Conservation (phyloP, 2,329 filamentous ascomycete genomes). For the Epichloe baconii region DNA sequence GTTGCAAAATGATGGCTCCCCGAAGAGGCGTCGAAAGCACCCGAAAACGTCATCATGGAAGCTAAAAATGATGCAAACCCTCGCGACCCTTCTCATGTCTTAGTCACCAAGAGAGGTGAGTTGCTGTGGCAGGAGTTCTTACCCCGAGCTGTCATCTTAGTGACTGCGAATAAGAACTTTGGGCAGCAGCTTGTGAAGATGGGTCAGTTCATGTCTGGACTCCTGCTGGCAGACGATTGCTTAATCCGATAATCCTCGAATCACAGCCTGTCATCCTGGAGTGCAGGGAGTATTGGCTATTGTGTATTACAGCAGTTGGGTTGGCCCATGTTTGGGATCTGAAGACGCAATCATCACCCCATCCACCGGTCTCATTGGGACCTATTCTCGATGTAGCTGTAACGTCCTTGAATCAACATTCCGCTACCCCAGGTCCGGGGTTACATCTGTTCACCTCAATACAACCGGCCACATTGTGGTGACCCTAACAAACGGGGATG, state of each 20-base stretch:
- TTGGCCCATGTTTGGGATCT: slow-evolving; percentile 92
- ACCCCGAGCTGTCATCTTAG: slow-evolving; percentile 72
- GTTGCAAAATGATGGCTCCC: slow-evolving; percentile 36
- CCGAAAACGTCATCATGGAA: slow-evolving; percentile 70
- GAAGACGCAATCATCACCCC: slow-evolving; percentile 66
- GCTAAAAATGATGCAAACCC: slow-evolving; percentile 69
- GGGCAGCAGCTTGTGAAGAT: slow-evolving; percentile 88
- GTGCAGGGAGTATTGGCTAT: slow-evolving; percentile 74
- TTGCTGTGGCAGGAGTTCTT: slow-evolving; percentile 90
- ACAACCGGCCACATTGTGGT: slow-evolving; percentile 74
- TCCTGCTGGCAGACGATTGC: slow-evolving; percentile 71
- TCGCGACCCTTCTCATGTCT: slow-evolving; percentile 74
- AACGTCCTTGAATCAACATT: slow-evolving; percentile 63
- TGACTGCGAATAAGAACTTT: slow-evolving; percentile 87
- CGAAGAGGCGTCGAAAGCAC: slow-evolving; percentile 50
- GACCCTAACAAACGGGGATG: slow-evolving; percentile 89
- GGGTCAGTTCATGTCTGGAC: slow-evolving; percentile 86
- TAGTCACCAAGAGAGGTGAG: slow-evolving; percentile 66
- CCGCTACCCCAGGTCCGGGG: slow-evolving; percentile 62
- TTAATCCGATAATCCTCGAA: slow-evolving; percentile 78
- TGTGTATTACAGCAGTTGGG: slow-evolving; percentile 80
- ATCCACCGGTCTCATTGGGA: slow-evolving; percentile 78
- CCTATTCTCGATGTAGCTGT: slow-evolving; percentile 81
- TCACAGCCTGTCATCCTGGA: slow-evolving; percentile 90
- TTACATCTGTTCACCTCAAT: slow-evolving; percentile 87